A percentile compares a stretch with the other conserved stretches of the same genome.
phyloP scores from a whole-genome alignment of 78 protist genomes.

The Cyanophora paradoxa region DNA sequence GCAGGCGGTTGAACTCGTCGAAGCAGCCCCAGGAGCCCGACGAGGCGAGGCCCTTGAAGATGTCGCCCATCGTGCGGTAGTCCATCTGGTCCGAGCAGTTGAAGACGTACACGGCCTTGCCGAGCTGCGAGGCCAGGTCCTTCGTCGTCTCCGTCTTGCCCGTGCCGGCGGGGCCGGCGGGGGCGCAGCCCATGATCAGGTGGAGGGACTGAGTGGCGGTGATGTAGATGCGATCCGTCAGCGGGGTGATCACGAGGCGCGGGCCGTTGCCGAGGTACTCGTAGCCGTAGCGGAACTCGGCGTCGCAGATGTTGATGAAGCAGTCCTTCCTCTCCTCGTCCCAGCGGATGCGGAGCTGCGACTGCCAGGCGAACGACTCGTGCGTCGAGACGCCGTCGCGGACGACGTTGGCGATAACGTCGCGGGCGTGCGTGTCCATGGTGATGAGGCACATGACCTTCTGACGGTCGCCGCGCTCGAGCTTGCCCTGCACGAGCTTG shows the following conservation, averaged over 20 bases:
- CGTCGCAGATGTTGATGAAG: constrained; percentile 17
- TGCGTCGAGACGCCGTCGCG: background rate
- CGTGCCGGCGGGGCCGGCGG: constrained; percentile 73
- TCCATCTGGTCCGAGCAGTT: constrained; percentile 34
- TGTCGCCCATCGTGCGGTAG: constrained; percentile 33
- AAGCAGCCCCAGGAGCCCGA: constrained; percentile 52
- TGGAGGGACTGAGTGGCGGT: constrained; percentile 46
- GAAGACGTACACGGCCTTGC: constrained; percentile 21
- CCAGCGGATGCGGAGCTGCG: constrained; percentile 40
- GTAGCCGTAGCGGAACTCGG: constrained; percentile 23
- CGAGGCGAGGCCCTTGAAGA: constrained; percentile 41
- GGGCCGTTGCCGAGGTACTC: constrained; percentile 46
- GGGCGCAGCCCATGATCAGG: constrained; percentile 49
- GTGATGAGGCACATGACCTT: constrained; percentile 51
- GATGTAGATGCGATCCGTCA: constrained; percentile 39
- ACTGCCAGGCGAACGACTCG: constrained; percentile 33
- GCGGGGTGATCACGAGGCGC: constrained; percentile 50
- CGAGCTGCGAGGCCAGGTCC: constrained; percentile 37
- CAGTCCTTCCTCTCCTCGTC: background rate
- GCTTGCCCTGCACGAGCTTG: constrained; percentile 40
- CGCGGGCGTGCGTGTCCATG: constrained; percentile 46
- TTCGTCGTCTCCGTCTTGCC: constrained; percentile 73
- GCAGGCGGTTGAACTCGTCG: constrained; percentile 57
- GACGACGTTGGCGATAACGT: constrained; percentile 22
- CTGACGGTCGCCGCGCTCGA: constrained; percentile 29